These are phyloP conservation scores for Hansenula sp. DNA, from an alignment of 1,139 yeast species.

Conservation along the genomic window DNA sequence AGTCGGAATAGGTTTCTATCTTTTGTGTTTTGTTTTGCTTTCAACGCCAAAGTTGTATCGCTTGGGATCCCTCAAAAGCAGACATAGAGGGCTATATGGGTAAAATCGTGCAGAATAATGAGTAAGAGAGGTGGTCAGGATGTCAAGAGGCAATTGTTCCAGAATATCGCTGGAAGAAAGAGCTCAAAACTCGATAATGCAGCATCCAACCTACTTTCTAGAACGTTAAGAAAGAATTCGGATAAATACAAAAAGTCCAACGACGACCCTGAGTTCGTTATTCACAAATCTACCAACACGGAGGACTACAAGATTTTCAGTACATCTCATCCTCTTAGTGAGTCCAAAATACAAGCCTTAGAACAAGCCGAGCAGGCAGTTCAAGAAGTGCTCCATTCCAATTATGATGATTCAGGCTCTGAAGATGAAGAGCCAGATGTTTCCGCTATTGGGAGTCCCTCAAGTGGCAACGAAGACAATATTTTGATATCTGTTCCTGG, in stretches of 20 bases:
- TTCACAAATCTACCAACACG: conserved; percentile 22
- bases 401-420: conserved; percentile 19
- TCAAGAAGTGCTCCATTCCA: conserved; percentile 18
- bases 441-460: conserved; percentile 15
- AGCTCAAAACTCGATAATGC: conserved; percentile 17
- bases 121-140: conserved; percentile 19
- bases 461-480: conserved; percentile 16
- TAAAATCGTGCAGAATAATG: neutral
- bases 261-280: conserved; percentile 18
- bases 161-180: conserved; percentile 26
- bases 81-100: neutral
- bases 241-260: conserved; percentile 16
- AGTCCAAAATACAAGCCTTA: conserved; percentile 33
- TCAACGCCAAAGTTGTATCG: neutral
- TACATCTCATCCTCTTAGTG: conserved; percentile 30
- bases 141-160: conserved; percentile 32
- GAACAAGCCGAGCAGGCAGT: conserved; percentile 34
- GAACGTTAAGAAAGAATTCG: conserved; percentile 22
- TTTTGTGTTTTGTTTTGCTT: neutral
- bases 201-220: conserved; percentile 19
- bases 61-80: too few species aligned
- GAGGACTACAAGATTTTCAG: conserved; percentile 34
- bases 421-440: conserved; percentile 25
- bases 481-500: conserved; percentile 23
- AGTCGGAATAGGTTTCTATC: too few species aligned